These are phyloP conservation scores for Colletotrichum sp. DNA, from an alignment of 2,329 filamentous ascomycete species.

Conservation along the genomic window DNA sequence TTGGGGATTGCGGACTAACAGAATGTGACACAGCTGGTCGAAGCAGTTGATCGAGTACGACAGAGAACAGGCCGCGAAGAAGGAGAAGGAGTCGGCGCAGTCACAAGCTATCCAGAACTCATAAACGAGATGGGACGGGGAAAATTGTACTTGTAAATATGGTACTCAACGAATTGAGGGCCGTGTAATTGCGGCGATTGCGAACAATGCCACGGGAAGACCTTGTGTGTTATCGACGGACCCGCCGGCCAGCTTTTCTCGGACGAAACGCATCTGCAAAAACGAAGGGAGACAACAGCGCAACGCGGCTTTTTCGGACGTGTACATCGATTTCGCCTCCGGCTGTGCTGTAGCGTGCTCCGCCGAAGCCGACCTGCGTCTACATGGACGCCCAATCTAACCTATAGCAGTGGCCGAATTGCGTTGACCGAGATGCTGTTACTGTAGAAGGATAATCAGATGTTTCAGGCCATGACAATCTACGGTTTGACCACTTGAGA, in stretches of 20 bases:
- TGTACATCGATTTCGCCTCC: background rate
- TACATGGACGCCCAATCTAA: background rate
- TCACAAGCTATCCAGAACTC: slow-evolving; percentile 19
- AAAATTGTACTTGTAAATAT: slow-evolving; percentile 21
- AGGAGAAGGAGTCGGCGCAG: slow-evolving; percentile 31
- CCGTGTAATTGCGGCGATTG: slow-evolving; percentile 10
- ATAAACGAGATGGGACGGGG: slow-evolving; percentile 1
- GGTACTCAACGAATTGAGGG: slow-evolving; percentile 19
- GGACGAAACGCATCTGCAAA: background rate
- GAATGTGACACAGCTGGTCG: slow-evolving; percentile 44
- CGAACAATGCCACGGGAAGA: background rate
- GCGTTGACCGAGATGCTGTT: background rate
- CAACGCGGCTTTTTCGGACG: background rate
- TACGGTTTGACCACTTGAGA: background rate
- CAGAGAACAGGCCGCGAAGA: slow-evolving; percentile 42
- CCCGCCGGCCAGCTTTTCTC: background rate
- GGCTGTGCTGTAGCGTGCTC: background rate
- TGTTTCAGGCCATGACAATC: background rate
- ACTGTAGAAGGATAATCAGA: rapidly evolving
- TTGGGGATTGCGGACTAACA: background rate
- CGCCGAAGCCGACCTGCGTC: background rate
- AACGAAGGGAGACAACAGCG: background rate
- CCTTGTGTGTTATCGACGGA: background rate
- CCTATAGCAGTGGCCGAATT: background rate
- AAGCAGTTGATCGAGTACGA: slow-evolving; percentile 51